Base-by-base conservation (phyloP, 139 green algal species). In the Mesotaenium endlicherianum region DNA sequence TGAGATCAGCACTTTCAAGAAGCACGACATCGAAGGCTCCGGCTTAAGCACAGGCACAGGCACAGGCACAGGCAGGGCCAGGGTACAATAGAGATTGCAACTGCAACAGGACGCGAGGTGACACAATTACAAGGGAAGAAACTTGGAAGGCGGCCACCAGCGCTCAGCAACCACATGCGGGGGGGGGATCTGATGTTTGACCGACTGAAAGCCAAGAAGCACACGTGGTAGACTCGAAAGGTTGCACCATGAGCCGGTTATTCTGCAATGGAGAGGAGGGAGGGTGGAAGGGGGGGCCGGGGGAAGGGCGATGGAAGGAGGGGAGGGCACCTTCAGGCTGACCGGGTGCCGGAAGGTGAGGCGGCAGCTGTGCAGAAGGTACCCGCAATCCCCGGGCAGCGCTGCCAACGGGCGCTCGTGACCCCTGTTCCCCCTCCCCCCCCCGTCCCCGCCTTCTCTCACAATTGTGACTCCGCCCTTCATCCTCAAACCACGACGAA, bases 301-400 rank as follows among this genome's bases (percentile, higher is more conserved):
- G 36, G 34, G 8, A 16, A 14, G 34, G 36, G 11, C 8, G 69
- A 26, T 44, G n/a, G n/a, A n/a, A n/a, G n/a, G 60, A 72, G 36
- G 60, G 41, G 60, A 38, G 36, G 11, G 8, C 60, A 72, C 60
- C 60, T 72, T 36, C 41, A 47, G 41, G 60, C 36, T 72, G 36
- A 38, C 6, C 8, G 60, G 60, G 43, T 72, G 60, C 8, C 20
- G 8, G 43, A 72, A 72, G 43, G 60, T 40, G 60, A 72, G 60
- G 5, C 5, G 11, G 11, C 41, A 14, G 5, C 36, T 47, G 60
- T 72, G 60, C 8, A 72, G 11, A 6, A n/a, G 11, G 43, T 47
- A 72, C 5, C 60, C 60, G 60, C 60, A 72, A 11, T 72, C 60
- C 11, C 60, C 60, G 60, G 60, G 60, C 41, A 72, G 60, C 8